These are phyloP conservation scores for Westerdykella ornata DNA, from an alignment of 2,329 filamentous ascomycete genomes.

Conservation along the genomic window DNA sequence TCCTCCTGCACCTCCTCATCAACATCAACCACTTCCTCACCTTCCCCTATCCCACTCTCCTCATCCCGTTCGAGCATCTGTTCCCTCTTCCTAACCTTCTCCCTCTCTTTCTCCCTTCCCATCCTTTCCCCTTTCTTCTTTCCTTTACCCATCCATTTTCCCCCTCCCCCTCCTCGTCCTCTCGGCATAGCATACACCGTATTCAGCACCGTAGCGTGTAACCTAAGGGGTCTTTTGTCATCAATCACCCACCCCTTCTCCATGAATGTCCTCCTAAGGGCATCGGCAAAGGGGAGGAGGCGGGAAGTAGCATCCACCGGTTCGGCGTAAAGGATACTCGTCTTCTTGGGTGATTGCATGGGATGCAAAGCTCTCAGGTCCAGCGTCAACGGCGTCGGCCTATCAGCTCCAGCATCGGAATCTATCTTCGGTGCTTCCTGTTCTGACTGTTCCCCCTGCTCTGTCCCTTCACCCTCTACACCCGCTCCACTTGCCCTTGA, in stretches of 20 bases:
- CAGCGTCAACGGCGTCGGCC: conserved; percentile 35
- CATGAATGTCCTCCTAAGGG: conserved; percentile 49
- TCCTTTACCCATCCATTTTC: conserved; percentile 21
- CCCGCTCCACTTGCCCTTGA: conserved; percentile 16
- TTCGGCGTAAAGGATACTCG: conserved; percentile 59
- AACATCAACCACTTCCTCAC: not conserved
- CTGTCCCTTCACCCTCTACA: not conserved
- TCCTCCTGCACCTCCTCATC: conserved; percentile 2
- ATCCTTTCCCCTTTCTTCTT: not conserved
- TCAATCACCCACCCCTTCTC: conserved; percentile 51
- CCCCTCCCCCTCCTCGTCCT: conserved; percentile 16
- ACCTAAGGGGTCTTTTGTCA: conserved; percentile 58
- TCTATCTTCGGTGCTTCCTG: not conserved
- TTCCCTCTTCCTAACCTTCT: not conserved
- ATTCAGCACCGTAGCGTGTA: conserved; percentile 84
- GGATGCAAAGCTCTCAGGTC: conserved; percentile 47
- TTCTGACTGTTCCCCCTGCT: not conserved
- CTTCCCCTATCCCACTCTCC: not conserved
- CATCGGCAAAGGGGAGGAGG: conserved; percentile 53
- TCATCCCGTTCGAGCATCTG: conserved; percentile 1
- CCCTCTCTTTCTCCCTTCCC: not conserved
- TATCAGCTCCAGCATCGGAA: conserved; percentile 7
- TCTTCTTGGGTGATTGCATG: conserved; percentile 54
- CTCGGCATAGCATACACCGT: conserved; percentile 63
- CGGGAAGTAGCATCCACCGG: conserved; percentile 50